Percentiles rank a stretch among this genome's conserved stretches.
Conservation (phyloP, 73 alveolate species). For the Effrenium voratum region DNA sequence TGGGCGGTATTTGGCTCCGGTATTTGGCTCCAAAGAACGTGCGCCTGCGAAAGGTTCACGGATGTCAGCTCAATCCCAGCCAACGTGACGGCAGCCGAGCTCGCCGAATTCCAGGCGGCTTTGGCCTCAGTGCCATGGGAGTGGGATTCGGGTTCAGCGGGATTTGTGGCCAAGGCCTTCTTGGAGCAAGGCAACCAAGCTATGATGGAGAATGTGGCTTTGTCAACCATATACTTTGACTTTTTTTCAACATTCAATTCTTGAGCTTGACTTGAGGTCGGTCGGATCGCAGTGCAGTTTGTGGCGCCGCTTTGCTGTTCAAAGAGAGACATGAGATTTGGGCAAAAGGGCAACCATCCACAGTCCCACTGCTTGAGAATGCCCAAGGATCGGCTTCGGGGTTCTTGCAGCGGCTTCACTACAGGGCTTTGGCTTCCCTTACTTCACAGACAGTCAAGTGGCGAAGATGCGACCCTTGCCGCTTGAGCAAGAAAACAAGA, state of each 20-base stretch:
- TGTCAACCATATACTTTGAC: background rate
- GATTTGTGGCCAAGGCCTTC: no score
- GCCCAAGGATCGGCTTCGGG: conserved; percentile 54
- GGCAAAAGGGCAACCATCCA: background rate
- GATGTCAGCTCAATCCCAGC: no score
- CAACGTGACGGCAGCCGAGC: no score
- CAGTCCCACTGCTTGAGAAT: background rate
- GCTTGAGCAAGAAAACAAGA: background rate
- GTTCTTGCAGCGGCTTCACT: conserved; percentile 53
- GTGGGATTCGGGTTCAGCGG: no score
- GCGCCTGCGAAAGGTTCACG: no score
- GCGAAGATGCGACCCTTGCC: conserved; percentile 71
- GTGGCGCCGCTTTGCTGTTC: background rate
- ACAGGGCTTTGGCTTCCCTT: conserved; percentile 63
- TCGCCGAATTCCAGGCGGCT: no score
- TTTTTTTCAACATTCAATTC: background rate
- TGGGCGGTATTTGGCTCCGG: no score
- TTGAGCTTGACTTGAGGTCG: background rate
- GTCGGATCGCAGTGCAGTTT: background rate
- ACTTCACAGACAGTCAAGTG: conserved; percentile 53
- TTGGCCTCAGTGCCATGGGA: no score
- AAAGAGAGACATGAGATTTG: no score
- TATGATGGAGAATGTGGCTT: background rate
- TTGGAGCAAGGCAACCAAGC: background rate
- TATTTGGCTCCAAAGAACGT: no score